Base-by-base conservation (phyloP, 345 rosid species). In the Eucalyptus caleyi region DNA sequence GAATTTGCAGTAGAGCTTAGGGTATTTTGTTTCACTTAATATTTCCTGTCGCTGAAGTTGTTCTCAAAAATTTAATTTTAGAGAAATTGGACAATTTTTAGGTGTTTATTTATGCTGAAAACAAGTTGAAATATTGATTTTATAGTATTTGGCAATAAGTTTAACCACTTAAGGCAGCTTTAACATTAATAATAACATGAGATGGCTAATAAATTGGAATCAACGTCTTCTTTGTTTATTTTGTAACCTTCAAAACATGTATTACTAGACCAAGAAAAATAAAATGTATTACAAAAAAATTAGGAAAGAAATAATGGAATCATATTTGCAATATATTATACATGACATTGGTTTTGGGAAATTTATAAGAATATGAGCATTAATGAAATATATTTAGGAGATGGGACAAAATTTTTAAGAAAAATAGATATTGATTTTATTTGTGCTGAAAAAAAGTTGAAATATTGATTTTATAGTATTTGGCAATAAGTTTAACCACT, bases 141-240 rank as follows among this genome's bases (percentile, higher is more conserved):
- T 32, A 32, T 69, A 40, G 81, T 69, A 32, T 32, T 34, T 16
- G 42, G 18, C 42, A 8, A 69, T 16, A 16, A 8, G 23, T 32
- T 69, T 69, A 32, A 69, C 81, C 81, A 69, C 81, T 32, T 69
- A 32, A 69, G 42, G 23, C 24, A 32, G 42, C 81, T 69, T 69
- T 69, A 69, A 32, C 23, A 32, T 16, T 67, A 32, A 30, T 30
- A 50, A 50, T 50, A 50, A 50, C 53, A 50, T 50, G 53, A 50
- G 53, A 50, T 50, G 53, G 7, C 53, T 50, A 51, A 16, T 3
- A 0, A 51, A 51, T 51, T 51, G 1, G 0, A 51, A 16, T 51
- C 54, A 51, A 51, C 54, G 21, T 51, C 54, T 51, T 16, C 54
- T 51, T 51, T 51, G 54, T 51, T 16, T 51, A 51, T 51, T 51